Base-by-base conservation (phyloP, 1,284 basidiomycete species). In the Hypsizygus ulmarius region DNA sequence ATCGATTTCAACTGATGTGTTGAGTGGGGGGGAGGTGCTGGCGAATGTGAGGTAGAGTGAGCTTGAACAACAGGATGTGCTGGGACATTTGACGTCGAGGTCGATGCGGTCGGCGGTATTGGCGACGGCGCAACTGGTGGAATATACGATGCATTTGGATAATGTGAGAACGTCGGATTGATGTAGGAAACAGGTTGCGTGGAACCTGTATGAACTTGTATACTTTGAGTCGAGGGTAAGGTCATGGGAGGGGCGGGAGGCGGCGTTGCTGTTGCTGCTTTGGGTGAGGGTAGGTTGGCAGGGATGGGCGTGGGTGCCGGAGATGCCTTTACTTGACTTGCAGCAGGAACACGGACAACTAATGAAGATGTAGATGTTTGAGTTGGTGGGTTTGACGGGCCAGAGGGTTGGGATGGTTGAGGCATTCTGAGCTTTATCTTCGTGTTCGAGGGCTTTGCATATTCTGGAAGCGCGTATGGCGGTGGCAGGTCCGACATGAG, bases 401-500 rank as follows among this genome's bases (percentile, higher is more conserved):
- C 45, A 2, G 66, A 48, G 30, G 65, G 57, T 28, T 66, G 62
- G 12, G 66, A 46, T 14, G 66, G 55, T 30, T 63, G 60, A 21
- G 82, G 78, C 39, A 84, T 73, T 59, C 79, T 87, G 25, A 90
- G 74, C 61, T 79, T 87, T 49, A 89, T 84, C 66, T 82, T 88
- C 10, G 71, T 66, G 42, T 65, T 72, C 1, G 77, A 63, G 3
- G 75, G 68, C 56, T 78, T 77, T 8, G 74, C 45, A 58, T 89
- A 87, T 53, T 81, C 75, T n/a, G 78, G 69, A 28, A 87, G 71
- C 16, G 78, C 54, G 59, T 77, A 76, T 1, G 83, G 83, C 3
- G 77, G 57, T 1, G 88, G 87, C 27, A 90, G 71, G 61, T 90
- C 87, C 3, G 84, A 74, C 84, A 90, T 84, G 14, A 89, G 65